Percentiles rank a stretch among this genome's conserved stretches.
phyloP scores from a whole-genome alignment of 306 rosid species.

The Datisca glomerata region DNA sequence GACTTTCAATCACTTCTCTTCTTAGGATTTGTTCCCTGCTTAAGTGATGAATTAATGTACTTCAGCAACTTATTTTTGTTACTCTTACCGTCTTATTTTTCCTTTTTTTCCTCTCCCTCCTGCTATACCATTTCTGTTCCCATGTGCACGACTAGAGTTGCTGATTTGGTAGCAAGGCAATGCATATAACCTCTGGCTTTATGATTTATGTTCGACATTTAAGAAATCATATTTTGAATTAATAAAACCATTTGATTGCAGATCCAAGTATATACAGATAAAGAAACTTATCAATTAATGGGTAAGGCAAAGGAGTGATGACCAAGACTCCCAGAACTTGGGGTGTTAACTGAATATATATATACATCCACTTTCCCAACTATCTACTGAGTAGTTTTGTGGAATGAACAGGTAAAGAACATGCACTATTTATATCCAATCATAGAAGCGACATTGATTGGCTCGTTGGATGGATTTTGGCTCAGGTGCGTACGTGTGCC shows the following conservation, averaged over 20 bases:
- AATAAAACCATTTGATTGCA: slow-evolving; percentile 31
- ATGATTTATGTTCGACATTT: slow-evolving; percentile 14
- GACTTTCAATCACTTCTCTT: too few relatives aligned
- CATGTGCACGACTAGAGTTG: too few relatives aligned
- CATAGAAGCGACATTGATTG: slow-evolving; percentile 93
- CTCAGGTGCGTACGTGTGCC: too few relatives aligned
- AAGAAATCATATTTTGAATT: too few relatives aligned
- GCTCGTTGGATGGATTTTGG: slow-evolving; percentile 91
- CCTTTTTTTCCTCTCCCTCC: too few relatives aligned
- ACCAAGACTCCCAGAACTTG: not conserved
- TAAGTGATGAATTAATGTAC: too few relatives aligned
- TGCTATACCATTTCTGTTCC: too few relatives aligned
- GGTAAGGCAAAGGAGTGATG: slow-evolving; percentile 44
- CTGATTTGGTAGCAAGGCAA: too few relatives aligned
- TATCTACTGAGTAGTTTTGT: not conserved
- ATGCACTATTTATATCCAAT: slow-evolving; percentile 71
- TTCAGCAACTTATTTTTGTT: too few relatives aligned
- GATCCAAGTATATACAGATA: slow-evolving; percentile 63
- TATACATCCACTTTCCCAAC: slow-evolving; percentile 3
- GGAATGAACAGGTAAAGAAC: slow-evolving; percentile 69
- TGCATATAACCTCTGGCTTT: not conserved
- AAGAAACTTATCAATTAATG: slow-evolving; percentile 54
- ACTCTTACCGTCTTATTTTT: too few relatives aligned
- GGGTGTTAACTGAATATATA: too few relatives aligned
- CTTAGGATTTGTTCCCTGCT: too few relatives aligned